Evolutionary conservation across 2,329 filamentous ascomycete species (phyloP).

Genomic region (Falciphora oryzae): DNA sequence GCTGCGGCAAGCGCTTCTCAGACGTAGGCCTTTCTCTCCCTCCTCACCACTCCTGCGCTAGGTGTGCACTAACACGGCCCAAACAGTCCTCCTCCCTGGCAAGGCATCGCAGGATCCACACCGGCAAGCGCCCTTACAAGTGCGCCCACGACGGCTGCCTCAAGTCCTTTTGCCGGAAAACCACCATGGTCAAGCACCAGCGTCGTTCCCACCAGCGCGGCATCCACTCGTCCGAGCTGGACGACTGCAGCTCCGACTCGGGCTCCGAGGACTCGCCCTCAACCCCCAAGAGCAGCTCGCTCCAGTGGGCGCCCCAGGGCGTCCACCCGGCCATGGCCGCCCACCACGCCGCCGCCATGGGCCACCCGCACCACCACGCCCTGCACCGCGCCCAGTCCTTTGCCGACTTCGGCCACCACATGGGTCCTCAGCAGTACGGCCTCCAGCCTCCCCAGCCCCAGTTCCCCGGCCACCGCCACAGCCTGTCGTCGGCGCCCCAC

Average conservation of each 20-base stretch:
- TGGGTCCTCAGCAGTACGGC: conserved; percentile 33
- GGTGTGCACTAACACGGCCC: conserved; percentile 23
- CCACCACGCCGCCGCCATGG: conserved; percentile 29
- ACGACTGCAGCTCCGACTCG: conserved; percentile 51
- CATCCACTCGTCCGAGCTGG: conserved; percentile 48
- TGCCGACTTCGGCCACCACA: conserved; percentile 42
- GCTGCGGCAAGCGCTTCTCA: conserved; percentile 64
- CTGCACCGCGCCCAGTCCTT: conserved; percentile 50
- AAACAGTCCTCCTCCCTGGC: conserved; percentile 58
- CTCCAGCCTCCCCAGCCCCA: no score
- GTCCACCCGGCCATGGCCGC: conserved; percentile 31
- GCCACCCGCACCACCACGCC: conserved; percentile 30
- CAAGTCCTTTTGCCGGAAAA: conserved; percentile 68
- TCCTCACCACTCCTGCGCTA: not conserved
- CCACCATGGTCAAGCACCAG: conserved; percentile 65
- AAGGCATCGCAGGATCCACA: conserved; percentile 60
- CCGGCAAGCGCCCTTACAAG: conserved; percentile 60
- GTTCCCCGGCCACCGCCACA: conserved; percentile 36
- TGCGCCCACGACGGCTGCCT: conserved; percentile 56
- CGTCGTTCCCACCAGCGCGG: conserved; percentile 55
- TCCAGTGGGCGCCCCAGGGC: conserved; percentile 44
- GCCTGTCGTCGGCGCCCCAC: conserved; percentile 36
- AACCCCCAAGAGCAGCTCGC: conserved; percentile 48
- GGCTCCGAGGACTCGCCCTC: conserved; percentile 53
- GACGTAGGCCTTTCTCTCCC: conserved; percentile 45